phyloP scores from a whole-genome alignment of 2,329 filamentous ascomycete genomes.

The Fusarium torulosum region DNA sequence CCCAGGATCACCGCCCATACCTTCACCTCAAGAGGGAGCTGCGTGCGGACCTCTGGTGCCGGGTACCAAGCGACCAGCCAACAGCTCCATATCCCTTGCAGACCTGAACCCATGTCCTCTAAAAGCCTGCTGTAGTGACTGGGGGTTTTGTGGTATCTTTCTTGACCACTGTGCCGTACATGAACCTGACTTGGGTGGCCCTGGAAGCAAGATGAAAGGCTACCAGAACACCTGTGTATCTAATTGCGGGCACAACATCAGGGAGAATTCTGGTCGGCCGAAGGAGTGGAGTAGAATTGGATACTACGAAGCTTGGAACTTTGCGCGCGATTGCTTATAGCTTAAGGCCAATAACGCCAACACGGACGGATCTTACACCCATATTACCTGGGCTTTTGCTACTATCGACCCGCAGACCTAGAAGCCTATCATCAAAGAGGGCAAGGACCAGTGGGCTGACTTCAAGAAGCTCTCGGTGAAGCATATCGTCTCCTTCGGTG shows the following conservation, averaged over 20 bases:
- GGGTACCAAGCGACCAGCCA: background rate
- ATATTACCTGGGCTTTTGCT: constrained; percentile 50
- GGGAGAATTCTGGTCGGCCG: constrained; percentile 1
- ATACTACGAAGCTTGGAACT: background rate
- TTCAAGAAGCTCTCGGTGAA: constrained; percentile 46
- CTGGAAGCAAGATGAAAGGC: constrained; percentile 3
- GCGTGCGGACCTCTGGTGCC: background rate
- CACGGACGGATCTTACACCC: constrained; percentile 33
- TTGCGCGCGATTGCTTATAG: background rate
- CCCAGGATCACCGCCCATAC: background rate
- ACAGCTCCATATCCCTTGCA: background rate
- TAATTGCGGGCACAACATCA: constrained; percentile 8
- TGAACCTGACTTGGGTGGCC: background rate
- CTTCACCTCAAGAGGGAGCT: background rate
- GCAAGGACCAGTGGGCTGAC: constrained; percentile 41
- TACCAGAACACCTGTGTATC: constrained; percentile 11
- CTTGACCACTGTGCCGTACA: background rate
- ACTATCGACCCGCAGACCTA: constrained; percentile 41
- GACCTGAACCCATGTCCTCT: background rate
- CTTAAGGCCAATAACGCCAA: constrained; percentile 29
- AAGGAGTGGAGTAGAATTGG: background rate
- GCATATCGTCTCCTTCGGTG: constrained; percentile 36
- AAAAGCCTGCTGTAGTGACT: background rate
- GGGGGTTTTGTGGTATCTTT: background rate
- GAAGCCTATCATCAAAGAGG: constrained; percentile 35